Base-by-base conservation (phyloP, 2,329 filamentous ascomycete genomes). In the Diaporthe helianthi region DNA sequence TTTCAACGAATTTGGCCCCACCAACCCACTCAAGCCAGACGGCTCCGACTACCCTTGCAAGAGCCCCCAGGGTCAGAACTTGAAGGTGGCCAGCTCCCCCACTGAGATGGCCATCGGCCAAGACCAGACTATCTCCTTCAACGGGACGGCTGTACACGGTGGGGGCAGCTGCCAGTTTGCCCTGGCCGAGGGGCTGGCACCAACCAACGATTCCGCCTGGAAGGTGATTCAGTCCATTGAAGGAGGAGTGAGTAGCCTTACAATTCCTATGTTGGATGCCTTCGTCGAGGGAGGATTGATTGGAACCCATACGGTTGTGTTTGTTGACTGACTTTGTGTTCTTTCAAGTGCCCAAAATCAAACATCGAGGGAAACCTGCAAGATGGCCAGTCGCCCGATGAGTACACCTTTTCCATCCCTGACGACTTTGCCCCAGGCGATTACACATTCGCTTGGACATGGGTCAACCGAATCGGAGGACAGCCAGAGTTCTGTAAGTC, bases 131-230 rank as follows among this genome's bases (percentile, higher is more conserved):
- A 0, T 92, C 10, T 77, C 76, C 15, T 88, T 93, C 75, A 77
- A 79, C 0, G 90, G 90, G 63, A 78, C 82, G 66, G 90, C 91
- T 5, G 85, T 86, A 0, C 92, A 94, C 73, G 91, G 91, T 29
- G 92, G 92, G 69, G 92, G 92, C 0, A 91, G 89, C 4, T 94
- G 92, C 78, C 92, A 94, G 76, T 82, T 94, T 74, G 86, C 86
- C n/a, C 79, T 94, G 72, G 90, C 90, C 1, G 90, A 92, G 70
- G 79, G 81, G 17, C 79, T 81, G 3, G 69, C 73, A 19, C 85
- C 90, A 15, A 86, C 85, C 1, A 85, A 84, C 70, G 77, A 84
- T 68, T 85, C 84, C 3, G 80, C 83, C 53, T 94, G 89, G 87
- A 89, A 89, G 74, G 91, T 94, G 73, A 91, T 94, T 74, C 85